A percentile compares a stretch with the other conserved stretches of the same genome.
Conservation (phyloP, 2,329 filamentous ascomycete genomes). For the Trichoderma koningii region DNA sequence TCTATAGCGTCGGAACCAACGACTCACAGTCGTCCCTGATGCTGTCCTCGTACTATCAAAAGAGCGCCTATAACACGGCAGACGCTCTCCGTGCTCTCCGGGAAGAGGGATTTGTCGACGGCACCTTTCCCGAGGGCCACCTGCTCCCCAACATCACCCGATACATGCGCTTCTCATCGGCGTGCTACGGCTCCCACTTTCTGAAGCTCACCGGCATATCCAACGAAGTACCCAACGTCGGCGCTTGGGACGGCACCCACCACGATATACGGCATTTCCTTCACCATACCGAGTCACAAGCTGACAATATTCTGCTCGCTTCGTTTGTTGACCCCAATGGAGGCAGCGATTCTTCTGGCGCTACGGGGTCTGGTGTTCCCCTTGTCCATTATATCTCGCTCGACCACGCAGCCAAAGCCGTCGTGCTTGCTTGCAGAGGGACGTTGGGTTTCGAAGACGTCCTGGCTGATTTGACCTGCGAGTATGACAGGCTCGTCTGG, state of each 20-base stretch:
- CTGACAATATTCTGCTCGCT: slow-evolving; percentile 63
- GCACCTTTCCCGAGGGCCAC: slow-evolving; percentile 61
- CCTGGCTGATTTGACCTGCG: slow-evolving; percentile 72
- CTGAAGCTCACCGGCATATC: slow-evolving; percentile 64
- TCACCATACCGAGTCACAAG: slow-evolving; percentile 60
- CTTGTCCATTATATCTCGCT: slow-evolving; percentile 73
- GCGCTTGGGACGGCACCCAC: slow-evolving; percentile 53
- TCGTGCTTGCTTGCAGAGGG: slow-evolving; percentile 71
- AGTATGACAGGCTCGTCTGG: slow-evolving; percentile 68
- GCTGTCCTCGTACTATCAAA: slow-evolving; percentile 51
- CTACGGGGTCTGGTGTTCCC: slow-evolving; percentile 66
- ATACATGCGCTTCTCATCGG: slow-evolving; percentile 68
- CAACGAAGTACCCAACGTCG: slow-evolving; percentile 49
- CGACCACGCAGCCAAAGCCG: slow-evolving; percentile 70
- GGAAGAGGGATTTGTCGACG: slow-evolving; percentile 56
- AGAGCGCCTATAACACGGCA: slow-evolving; percentile 51
- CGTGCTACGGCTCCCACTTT: slow-evolving; percentile 66
- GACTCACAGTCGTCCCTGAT: slow-evolving; percentile 58
- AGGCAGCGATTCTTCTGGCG: slow-evolving; percentile 64
- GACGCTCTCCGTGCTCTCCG: slow-evolving; percentile 53
- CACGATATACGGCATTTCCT: slow-evolving; percentile 65
- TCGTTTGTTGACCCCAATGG: slow-evolving; percentile 72
- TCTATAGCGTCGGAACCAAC: slow-evolving; percentile 62
- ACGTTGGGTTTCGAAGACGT: slow-evolving; percentile 75
- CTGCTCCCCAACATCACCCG: slow-evolving; percentile 63